phyloP scores from a whole-genome alignment of 2,329 filamentous ascomycete genomes.

The Aspergillus pseudonomiae region DNA sequence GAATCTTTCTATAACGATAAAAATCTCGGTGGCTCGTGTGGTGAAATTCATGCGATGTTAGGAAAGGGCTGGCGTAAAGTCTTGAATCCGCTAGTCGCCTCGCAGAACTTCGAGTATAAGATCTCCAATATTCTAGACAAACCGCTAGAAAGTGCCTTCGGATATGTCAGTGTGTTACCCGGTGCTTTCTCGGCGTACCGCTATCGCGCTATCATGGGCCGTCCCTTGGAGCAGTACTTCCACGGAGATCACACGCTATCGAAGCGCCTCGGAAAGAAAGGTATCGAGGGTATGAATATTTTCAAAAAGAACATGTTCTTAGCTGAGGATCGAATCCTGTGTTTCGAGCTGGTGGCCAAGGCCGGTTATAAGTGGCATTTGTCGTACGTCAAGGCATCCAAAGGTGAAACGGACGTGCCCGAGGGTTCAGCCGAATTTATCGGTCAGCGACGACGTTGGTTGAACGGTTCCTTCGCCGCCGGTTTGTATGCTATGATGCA shows the following conservation, averaged over 20 bases:
- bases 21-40: conserved; percentile 94
- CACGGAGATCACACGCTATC: conserved; percentile 98
- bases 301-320: conserved; percentile 99
- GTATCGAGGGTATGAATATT: conserved; percentile 99
- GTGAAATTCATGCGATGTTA: conserved; percentile 98
- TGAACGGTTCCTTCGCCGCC: conserved; percentile 98
- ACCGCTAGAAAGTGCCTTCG: conserved; percentile 93
- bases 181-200: conserved; percentile 98
- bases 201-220: conserved; percentile 97
- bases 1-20: conserved; percentile 99
- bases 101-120: conserved; percentile 99
- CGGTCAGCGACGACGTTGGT: conserved; percentile 94
- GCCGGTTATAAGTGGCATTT: conserved; percentile 99
- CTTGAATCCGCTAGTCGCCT: conserved; percentile 91
- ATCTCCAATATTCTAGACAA: conserved; percentile 99
- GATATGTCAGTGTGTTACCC: conserved; percentile 95
- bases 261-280: conserved; percentile 94
- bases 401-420: conserved; percentile 97
- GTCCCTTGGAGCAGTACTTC: conserved; percentile 97
- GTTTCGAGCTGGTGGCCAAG: conserved; percentile 98
- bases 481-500: conserved; percentile 98
- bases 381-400: conserved; percentile 97
- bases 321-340: conserved; percentile 99
- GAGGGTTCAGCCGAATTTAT: conserved; percentile 98
- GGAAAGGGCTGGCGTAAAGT: conserved; percentile 82